phyloP scores from a whole-genome alignment of 78 protist genomes.

The Isochrysis galbana region DNA sequence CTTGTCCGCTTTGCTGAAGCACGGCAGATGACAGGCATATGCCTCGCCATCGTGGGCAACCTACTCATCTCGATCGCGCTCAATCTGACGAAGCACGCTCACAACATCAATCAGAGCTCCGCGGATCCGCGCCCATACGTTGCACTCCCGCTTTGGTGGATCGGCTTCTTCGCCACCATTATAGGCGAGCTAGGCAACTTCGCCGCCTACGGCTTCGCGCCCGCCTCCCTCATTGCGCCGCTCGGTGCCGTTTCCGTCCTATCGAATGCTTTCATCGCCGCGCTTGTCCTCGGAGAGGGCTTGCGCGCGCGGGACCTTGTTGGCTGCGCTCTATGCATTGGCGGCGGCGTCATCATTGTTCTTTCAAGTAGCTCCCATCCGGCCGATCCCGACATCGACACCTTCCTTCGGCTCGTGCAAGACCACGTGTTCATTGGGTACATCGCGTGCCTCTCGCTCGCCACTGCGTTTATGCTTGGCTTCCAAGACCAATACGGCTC shows the following conservation, averaged over 20 bases:
- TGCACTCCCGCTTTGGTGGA: background rate
- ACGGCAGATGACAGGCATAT: background rate
- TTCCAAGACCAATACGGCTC: background rate
- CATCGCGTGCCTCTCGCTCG: background rate
- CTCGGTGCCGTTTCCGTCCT: conserved; percentile 25
- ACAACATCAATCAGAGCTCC: background rate
- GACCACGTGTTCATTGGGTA: background rate
- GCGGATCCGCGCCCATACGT: background rate
- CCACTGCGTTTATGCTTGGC: background rate
- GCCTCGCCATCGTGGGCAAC: conserved; percentile 12
- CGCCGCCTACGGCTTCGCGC: conserved; percentile 30
- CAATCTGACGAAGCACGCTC: conserved; percentile 16
- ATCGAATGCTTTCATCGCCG: conserved; percentile 27
- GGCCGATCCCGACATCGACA: background rate
- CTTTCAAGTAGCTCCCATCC: too few relatives aligned
- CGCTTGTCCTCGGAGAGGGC: background rate
- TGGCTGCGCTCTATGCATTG: background rate
- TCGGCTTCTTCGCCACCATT: background rate
- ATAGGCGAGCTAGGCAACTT: conserved; percentile 42
- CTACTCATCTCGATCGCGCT: conserved; percentile 7
- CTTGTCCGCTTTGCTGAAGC: too few relatives aligned
- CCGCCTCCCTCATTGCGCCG: conserved; percentile 32
- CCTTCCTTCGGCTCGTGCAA: background rate
- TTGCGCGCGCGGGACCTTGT: background rate
- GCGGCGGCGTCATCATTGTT: background rate